Evolutionary conservation across 768 basidiomycete genomes (phyloP), one percentile per base, ranked within the genome.

Genomic region (Tulasnella sp.): DNA sequence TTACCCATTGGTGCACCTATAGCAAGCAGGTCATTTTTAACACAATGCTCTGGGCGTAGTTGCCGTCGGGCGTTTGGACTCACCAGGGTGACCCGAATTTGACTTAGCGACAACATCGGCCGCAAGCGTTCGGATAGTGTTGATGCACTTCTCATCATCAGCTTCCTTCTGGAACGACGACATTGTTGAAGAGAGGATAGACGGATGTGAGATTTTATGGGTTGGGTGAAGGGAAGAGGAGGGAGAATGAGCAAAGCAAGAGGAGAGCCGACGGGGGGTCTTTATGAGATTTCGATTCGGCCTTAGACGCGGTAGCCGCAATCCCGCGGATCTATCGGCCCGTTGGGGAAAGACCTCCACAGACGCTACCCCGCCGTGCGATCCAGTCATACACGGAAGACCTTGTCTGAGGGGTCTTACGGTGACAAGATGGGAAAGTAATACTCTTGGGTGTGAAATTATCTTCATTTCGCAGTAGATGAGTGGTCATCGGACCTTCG

Each of bases 81-180:
- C 79, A 91, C 94, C 94, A 80, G 94, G 95, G 85, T 96, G 95
- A 78, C 95, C 95, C 81, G 94, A 95, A 90, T 97, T 97, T 82
- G 95, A 92, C 86, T 94, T 93, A 80, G 85, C 90, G 70, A 93
- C 92, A 81, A 91, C 87, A 86, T 92, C 92, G 48, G 89, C 91
- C 77, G 92, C 90, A 79, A 94, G 89, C 57, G 90, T 88, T 79
- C 92, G 90, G 84, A 93, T 93, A 77, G 92, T 92, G 77, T 90
- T 88, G 81, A 93, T 86, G 81, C 90, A 87, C 77, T 87, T 82
- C 79, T 88, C 86, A 83, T 94, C 93, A 74, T 86, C 80, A 79
- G 78, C 76, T 46, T 77, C 57, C 74, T 75, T 81, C 55, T 76
- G 73, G 80, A 81, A 82, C 3, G 81, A 79, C 81, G 35, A 32